Evolutionary conservation across 2,329 filamentous ascomycete genomes (phyloP).

Genomic region (Stylonectria norvegica): DNA sequence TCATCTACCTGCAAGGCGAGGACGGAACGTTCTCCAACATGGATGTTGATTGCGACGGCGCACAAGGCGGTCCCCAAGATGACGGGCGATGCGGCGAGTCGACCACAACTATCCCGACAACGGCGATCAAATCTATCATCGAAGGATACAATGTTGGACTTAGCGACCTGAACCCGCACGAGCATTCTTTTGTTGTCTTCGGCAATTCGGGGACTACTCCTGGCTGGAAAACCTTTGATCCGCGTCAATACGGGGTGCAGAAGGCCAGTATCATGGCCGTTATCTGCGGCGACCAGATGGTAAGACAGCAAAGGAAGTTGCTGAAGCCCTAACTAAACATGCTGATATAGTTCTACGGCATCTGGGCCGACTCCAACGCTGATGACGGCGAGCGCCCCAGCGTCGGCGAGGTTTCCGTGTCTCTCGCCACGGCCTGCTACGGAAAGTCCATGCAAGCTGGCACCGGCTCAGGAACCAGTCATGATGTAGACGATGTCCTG

Average conservation of each 20-base stretch:
- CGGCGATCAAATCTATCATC: slow-evolving; percentile 42
- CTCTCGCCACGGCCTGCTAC: slow-evolving; percentile 52
- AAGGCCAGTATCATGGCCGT: slow-evolving; percentile 53
- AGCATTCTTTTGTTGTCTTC: slow-evolving; percentile 53
- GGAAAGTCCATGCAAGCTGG: slow-evolving; percentile 45
- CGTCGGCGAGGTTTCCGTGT: slow-evolving; percentile 52
- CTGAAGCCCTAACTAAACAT: neutral
- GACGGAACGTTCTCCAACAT: slow-evolving; percentile 47
- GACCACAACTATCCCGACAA: slow-evolving; percentile 23
- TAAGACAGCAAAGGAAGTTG: slow-evolving; percentile 12
- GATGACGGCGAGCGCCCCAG: slow-evolving; percentile 39
- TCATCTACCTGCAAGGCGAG: slow-evolving; percentile 45
- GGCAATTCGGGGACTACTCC: slow-evolving; percentile 42
- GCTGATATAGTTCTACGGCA: slow-evolving; percentile 43
- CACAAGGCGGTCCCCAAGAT: slow-evolving; percentile 33
- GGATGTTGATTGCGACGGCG: slow-evolving; percentile 58
- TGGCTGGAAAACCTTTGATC: slow-evolving; percentile 39
- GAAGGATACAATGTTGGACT: slow-evolving; percentile 34
- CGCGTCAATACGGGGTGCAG: slow-evolving; percentile 39
- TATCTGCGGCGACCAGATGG: slow-evolving; percentile 48
- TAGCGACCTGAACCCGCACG: slow-evolving; percentile 47
- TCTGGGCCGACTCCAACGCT: slow-evolving; percentile 59
- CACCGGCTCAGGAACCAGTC: slow-evolving; percentile 36
- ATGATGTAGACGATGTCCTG: slow-evolving; percentile 53
- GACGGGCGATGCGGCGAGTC: slow-evolving; percentile 32